Base-by-base conservation (phyloP, 768 basidiomycete genomes). In the Floccularia luteovirens region DNA sequence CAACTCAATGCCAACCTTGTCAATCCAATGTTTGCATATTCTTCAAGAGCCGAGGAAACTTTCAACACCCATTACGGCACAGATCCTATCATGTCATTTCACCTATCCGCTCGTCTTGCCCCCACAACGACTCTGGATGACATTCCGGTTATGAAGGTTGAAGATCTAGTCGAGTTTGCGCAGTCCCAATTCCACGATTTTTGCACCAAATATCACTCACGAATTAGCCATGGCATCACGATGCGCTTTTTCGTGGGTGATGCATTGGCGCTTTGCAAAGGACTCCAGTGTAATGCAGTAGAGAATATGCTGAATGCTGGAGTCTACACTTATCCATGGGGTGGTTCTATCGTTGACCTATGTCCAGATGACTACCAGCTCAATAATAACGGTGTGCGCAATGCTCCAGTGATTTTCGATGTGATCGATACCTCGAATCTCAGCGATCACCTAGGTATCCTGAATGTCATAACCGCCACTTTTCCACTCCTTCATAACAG, bases 351-450 rank as follows among this genome's bases (percentile, higher is more conserved):
- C 24, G 57, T 71, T 20, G 31, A 43, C 16, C 53, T 74, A 5
- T 49, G 60, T 31, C 38, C 45, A 2, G 54, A 47, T 7, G 62
- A 64, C 36, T 68, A 70, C 14, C 8, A 14, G 27, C 14, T 14
- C 44, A 35, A 38, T 6, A 23, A 28, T 3, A 20, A 35, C 23
- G 36, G 36, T 3, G n/a, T 27, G 20, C 13, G 24, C 23, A 20
- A 43, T 22, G 61, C 66, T 2, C 70, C 72, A 1, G 24, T 52
- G 5, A 32, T 40, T 2, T 76, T 74, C 47, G 57, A 67, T 43
- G 58, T 70, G 39, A 67, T 76, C 25, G 70, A 76, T 24, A 67
- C 73, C 0, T 74, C 72, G 14, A 74, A 75, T 42, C 55, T 76
- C 19, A 45, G 54, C 1, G 73, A 76, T 47, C 69, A 70, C 45